A percentile compares a stretch with the other conserved stretches of the same genome.
phyloP scores from a whole-genome alignment of 305 asterid species.

The Fraxinus xanthoxyloides region DNA sequence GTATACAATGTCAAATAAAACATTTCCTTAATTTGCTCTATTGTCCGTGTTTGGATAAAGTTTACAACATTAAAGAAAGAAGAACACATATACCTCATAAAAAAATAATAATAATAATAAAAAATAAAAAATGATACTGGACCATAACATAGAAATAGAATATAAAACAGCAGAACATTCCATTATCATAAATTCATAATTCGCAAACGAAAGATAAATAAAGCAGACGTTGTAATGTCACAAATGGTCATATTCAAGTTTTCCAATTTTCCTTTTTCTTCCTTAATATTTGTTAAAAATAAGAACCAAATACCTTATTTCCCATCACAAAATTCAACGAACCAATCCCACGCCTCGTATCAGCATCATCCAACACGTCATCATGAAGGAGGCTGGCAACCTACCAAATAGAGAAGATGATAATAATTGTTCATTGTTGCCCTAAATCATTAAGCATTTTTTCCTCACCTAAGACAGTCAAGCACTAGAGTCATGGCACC shows the following conservation, averaged over 20 bases:
- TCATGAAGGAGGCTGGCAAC: slow-evolving; percentile 99
- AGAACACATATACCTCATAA: not conserved
- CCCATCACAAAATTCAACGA: slow-evolving; percentile 90
- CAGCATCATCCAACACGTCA: slow-evolving; percentile 97
- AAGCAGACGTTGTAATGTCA: not conserved
- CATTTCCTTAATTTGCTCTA: no score
- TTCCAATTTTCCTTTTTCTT: not conserved
- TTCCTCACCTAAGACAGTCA: not conserved
- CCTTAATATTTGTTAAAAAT: not conserved
- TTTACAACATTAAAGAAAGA: not conserved
- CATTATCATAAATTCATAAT: not conserved
- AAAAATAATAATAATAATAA: not conserved
- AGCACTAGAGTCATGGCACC: not conserved
- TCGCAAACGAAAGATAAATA: not conserved
- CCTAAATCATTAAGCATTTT: not conserved
- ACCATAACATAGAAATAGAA: not conserved
- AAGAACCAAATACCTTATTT: slow-evolving; percentile 57
- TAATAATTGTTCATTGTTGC: not conserved
- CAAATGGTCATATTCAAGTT: not conserved
- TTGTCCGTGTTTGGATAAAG: no score
- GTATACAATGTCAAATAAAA: no score
- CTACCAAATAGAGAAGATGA: slow-evolving; percentile 27
- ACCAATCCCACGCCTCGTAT: slow-evolving; percentile 84
- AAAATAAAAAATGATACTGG: not conserved
- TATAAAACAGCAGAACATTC: not conserved